These are phyloP conservation scores for Exophiala sp. DNA, from an alignment of 2,329 filamentous ascomycete genomes.

Conservation along the genomic window DNA sequence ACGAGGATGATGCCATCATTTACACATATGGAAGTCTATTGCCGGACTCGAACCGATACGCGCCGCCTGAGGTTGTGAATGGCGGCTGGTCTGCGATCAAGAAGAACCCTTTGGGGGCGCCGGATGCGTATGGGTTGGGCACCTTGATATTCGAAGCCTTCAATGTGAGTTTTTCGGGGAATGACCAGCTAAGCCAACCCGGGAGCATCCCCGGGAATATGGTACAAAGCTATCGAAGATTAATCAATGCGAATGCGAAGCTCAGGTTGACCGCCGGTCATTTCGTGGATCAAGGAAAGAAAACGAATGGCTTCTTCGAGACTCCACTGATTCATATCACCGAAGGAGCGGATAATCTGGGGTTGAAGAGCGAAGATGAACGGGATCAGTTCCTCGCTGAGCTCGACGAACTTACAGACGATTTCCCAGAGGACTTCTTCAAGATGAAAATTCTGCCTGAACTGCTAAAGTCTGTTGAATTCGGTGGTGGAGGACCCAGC, in stretches of 20 bases:
- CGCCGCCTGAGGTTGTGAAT: conserved; percentile 79
- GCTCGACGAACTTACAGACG: conserved; percentile 79
- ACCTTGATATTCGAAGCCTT: conserved; percentile 85
- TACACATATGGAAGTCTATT: conserved; percentile 86
- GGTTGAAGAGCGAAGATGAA: conserved; percentile 80
- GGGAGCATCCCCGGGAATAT: conserved; percentile 83
- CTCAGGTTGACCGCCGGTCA: conserved; percentile 76
- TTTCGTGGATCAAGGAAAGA: conserved; percentile 84
- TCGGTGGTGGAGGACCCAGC: conserved; percentile 90
- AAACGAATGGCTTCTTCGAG: conserved; percentile 83
- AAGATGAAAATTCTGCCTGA: conserved; percentile 95
- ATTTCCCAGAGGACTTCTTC: conserved; percentile 97
- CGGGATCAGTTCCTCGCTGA: conserved; percentile 81
- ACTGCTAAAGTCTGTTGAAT: conserved; percentile 97
- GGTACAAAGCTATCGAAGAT: conserved; percentile 85
- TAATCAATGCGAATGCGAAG: conserved; percentile 87
- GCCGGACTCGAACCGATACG: conserved; percentile 79
- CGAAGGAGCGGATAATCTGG: conserved; percentile 87
- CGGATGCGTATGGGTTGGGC: conserved; percentile 85
- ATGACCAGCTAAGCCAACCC: conserved; percentile 78
- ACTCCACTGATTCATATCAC: conserved; percentile 88
- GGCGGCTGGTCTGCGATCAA: conserved; percentile 91
- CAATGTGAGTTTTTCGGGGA: conserved; percentile 73
- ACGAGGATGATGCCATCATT: conserved; percentile 90
- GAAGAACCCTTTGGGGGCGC: conserved; percentile 71